Conservation (phyloP, 2,329 filamentous ascomycete species). For the Fusarium begoniae region DNA sequence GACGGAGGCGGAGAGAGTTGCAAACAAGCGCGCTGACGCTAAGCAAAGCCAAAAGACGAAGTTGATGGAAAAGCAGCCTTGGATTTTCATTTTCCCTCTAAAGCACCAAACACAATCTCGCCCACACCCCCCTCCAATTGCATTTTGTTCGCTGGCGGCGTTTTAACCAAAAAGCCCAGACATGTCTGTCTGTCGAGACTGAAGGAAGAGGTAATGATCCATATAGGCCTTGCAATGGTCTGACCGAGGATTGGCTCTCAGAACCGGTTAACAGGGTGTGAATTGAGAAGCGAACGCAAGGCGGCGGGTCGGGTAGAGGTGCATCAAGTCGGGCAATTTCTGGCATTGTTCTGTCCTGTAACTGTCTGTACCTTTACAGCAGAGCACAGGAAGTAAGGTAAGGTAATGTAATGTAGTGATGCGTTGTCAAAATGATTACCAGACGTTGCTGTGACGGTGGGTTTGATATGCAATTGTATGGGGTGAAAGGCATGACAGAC, state of each 20-base stretch:
- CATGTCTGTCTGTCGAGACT: conserved; percentile 13
- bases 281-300: conserved; percentile 37
- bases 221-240: conserved; percentile 29
- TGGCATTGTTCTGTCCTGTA: conserved; percentile 16
- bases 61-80: conserved; percentile 47
- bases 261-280: conserved; percentile 23
- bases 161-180: conserved; percentile 22
- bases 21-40: conserved; percentile 47
- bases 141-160: conserved; percentile 33
- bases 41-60: conserved; percentile 40
- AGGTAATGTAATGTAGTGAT: conserved; percentile 55
- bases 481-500: conserved; percentile 6
- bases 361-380: conserved; percentile 23
- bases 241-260: conserved; percentile 33
- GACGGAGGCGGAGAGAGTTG: conserved; percentile 30
- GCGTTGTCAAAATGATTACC: conserved; percentile 59
- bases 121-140: conserved; percentile 38
- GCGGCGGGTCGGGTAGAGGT: conserved; percentile 45
- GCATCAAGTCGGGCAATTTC: conserved; percentile 44
- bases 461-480: conserved; percentile 32
- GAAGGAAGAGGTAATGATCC: conserved; percentile 14
- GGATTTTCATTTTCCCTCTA: conserved; percentile 43
- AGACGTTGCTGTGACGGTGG: conserved; percentile 45
- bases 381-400: conserved; percentile 33
- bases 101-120: conserved; percentile 29